Base-by-base conservation (phyloP, 768 basidiomycete genomes). In the Mycena olivaceomarginata region DNA sequence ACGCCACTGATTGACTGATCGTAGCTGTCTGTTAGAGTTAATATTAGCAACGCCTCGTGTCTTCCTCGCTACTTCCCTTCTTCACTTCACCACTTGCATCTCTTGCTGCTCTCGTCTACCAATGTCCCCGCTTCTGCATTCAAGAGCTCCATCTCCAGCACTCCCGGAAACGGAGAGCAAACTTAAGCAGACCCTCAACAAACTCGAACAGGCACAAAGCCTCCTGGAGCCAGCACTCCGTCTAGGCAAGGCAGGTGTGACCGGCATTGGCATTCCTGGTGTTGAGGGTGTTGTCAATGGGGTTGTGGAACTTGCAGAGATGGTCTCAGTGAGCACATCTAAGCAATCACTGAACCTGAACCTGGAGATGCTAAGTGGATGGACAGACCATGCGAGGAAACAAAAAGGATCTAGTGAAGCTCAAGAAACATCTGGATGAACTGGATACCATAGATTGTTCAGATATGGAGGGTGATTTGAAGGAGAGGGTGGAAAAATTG, bases 271-370 rank as follows among this genome's bases (percentile, higher is more conserved):
- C 8, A 64, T 64, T 64, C 62, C 62, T 5, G 62, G 62, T 3
- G 62, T 64, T 64, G 62, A 64, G 62, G 62, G 62, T 43, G 62
- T 13, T 41, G 16, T 64, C 39, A 64, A 43, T 64, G 39, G 62
- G 20, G 62, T 64, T 41, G 62, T 64, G 31, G 40, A 41, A 43
- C 40, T 64, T 43, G 62, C 53, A 64, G 62, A 64, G 40, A 64
- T 64, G 62, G 62, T 64, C 4, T 43, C 40, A 18, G 62, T 64
- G 40, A 41, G 62, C 10, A 22, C 39, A 64, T 43, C 62, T 41
- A 9, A 41, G 40, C 39, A 31, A 41, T 41, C 3, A 64, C 13
- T 43, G 41, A 37, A 64, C 13, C 37, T 31, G 39, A 13, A 13
- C 10, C 39, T 20, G 16, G 4, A 43, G 31, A 25, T 41, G 39